Base-by-base conservation (phyloP, 768 basidiomycete genomes). In the Leccinum sublutescens region DNA sequence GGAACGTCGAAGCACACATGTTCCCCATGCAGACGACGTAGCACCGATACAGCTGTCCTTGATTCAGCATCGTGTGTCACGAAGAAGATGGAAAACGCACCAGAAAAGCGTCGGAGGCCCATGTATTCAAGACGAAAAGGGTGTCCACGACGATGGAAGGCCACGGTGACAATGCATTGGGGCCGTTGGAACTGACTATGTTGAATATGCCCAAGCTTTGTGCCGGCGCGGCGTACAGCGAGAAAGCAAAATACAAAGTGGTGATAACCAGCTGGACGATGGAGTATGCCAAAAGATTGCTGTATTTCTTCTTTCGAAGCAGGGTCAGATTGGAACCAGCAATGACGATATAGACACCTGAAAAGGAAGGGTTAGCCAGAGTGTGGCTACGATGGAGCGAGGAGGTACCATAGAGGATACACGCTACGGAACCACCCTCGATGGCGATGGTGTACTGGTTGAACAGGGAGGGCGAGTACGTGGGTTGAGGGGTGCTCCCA, bases 31-130 rank as follows among this genome's bases (percentile, higher is more conserved):
- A 68, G 34, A 70, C 58, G 47, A 68, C 27, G 34, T 70, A 55
- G 23, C 63, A 70, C 8, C 68, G 68, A 25, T 69, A 69, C 27
- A 69, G 60, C 68, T 58, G 6, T 7, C 11, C 12, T 14, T 5
- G 2, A 4, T n/a, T 64, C 25, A 64, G 54, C 3, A 10, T 47
- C 17, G 19, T 3, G 11, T 2, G 11, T 1, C 0, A 5, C 2
- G 1, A 17, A 34, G 8, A 9, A 5, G 3, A 33, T n/a, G 7
- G 53, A 17, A 19, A 6, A 65, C 66, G 47, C 38, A 68, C 68
- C 8, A 68, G 63, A 31, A 70, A 68, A 3, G 54, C 68, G 10
- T 68, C 67, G 0, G 68, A 70, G 1, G 49, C 23, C 57, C 65
- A 68, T 0, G 66, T 68, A n/a, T 70, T 70, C 48, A 68, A 9